Evolutionary conservation across 108 stramenopile species (phyloP).

Genomic region (Licmophora abbreviata): DNA sequence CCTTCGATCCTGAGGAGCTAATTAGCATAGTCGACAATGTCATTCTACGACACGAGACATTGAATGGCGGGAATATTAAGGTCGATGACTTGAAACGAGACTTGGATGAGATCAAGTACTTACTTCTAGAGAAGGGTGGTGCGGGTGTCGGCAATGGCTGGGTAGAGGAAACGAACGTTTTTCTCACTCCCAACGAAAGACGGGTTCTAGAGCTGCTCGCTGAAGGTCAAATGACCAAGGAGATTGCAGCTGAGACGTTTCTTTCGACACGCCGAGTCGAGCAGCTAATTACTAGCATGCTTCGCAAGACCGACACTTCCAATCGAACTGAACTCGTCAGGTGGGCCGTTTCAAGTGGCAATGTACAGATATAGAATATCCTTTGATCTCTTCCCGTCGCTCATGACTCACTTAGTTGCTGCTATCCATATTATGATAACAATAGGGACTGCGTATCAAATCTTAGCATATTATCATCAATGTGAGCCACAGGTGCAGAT

Average conservation of each 20-base stretch:
- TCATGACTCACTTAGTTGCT: too few species aligned
- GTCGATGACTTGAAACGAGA: conserved; percentile 51
- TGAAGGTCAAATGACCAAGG: conserved; percentile 53
- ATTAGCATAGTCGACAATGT: conserved; percentile 58
- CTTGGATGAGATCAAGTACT: conserved; percentile 48
- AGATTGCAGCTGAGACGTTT: conserved; percentile 45
- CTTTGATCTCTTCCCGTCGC: too few species aligned
- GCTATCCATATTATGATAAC: too few species aligned
- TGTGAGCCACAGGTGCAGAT: too few species aligned
- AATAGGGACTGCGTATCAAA: too few species aligned
- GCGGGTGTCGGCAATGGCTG: conserved; percentile 31
- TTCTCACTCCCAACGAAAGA: conserved; percentile 42
- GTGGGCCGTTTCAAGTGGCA: conserved; percentile 55
- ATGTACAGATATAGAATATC: conserved; percentile 24
- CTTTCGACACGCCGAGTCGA: conserved; percentile 34
- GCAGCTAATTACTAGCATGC: conserved; percentile 49
- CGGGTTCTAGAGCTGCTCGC: conserved; percentile 44
- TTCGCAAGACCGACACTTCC: conserved; percentile 47
- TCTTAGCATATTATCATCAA: too few species aligned
- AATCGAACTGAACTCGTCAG: conserved; percentile 63
- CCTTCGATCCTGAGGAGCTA: conserved; percentile 82
- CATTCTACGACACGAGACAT: conserved; percentile 26
- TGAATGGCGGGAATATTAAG: conserved; percentile 9
- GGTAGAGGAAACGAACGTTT: conserved; percentile 30
- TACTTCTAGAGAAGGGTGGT: conserved; percentile 38